Base-by-base conservation (phyloP, 805 yeast species). In the Ogataea glucozyma region DNA sequence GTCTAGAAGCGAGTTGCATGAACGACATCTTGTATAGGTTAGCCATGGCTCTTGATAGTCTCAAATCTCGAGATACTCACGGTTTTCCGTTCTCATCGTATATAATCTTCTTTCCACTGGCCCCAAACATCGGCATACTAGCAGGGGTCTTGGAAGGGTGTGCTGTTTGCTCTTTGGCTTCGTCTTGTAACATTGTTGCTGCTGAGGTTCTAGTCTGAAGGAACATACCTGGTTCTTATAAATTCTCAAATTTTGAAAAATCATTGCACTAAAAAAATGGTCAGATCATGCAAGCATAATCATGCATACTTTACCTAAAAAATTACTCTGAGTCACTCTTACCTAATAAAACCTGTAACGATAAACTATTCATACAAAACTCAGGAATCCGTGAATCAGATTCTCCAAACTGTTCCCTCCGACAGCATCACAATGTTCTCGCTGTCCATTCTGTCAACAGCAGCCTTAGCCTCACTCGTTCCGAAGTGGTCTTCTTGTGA, bases 1-100 rank as follows among this genome's bases (percentile, higher is more conserved):
- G 60, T 91, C 97, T 31, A 80, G 62, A 26, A 91, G 66, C 0
- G 89, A 66, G 65, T 90, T 90, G 62, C 99, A 91, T 2, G 96
- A 69, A 40, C 97, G 91, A 59, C 99, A 91, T 45, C 64, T 60
- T 26, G 7, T 24, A 40, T 45, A 38, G n/a, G 31, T 18, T 36
- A 27, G 31, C 13, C 12, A 26, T 11, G 12, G 10, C 29, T 26
- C 29, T 11, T 26, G 13, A 26, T 11, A 14, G 13, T 26, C 29
- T 6, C n/a, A 11, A 5, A 12, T 9, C 10, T 6, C 6, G 10
- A 12, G 16, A 11, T 47, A 79, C 93, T 61, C 71, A 86, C 89
- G 97, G 97, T 64, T 88, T 90, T 1, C 98, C 98, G 64, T 91
- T 84, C 60, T 87, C 82, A 58, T 87, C 97, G 44, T 86, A 79